phyloP scores from a whole-genome alignment of 208 protist genomes.

The Trichomonas tenax region DNA sequence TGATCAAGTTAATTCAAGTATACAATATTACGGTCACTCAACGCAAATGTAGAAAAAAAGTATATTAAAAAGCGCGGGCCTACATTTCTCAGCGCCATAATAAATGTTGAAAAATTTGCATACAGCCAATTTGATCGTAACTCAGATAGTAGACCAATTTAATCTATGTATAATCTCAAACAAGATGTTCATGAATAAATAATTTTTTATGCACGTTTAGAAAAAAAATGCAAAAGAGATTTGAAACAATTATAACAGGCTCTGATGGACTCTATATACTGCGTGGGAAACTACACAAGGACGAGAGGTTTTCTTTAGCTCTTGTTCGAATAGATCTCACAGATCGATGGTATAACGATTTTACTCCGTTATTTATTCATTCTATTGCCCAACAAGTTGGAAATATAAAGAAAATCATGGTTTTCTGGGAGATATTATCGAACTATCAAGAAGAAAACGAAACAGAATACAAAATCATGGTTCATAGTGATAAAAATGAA shows the following conservation, averaged over 20 bases:
- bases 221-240: neutral
- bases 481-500: neutral
- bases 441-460: neutral
- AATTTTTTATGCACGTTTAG: too few relatives aligned
- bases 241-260: neutral
- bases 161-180: too few relatives aligned
- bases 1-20: too few relatives aligned
- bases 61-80: too few relatives aligned
- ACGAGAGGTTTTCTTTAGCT: neutral
- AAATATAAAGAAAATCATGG: neutral
- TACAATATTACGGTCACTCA: too few relatives aligned
- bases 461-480: neutral
- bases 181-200: too few relatives aligned
- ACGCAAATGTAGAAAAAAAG: too few relatives aligned
- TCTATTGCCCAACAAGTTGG: neutral
- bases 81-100: too few relatives aligned
- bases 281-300: neutral
- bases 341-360: neutral
- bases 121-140: too few relatives aligned
- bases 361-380: neutral
- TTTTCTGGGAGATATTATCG: neutral
- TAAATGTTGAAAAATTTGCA: too few relatives aligned
- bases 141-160: too few relatives aligned
- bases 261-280: neutral
- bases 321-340: neutral